Percentiles rank a stretch among this genome's conserved stretches.
Conservation (phyloP, 169 alveolate species). For the Plasmodium relictum region DNA sequence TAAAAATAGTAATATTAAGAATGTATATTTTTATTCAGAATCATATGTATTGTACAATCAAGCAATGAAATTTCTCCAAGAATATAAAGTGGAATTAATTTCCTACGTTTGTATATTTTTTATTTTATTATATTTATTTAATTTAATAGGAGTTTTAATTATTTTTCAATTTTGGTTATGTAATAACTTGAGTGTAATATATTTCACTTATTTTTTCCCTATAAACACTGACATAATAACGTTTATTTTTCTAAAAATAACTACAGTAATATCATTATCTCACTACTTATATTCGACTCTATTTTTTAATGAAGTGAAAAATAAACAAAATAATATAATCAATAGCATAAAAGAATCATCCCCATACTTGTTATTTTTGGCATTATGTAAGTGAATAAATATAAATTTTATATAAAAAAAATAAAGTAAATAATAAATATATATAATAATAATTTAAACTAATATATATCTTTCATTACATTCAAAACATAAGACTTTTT, state of each 20-base stretch:
- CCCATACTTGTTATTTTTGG: slow-evolving; percentile 46
- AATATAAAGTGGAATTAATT: slow-evolving; percentile 18
- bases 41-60: slow-evolving; percentile 42
- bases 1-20: slow-evolving; percentile 40
- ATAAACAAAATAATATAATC: not conserved
- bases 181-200: slow-evolving; percentile 42
- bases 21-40: slow-evolving; percentile 60
- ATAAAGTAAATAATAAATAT: no score
- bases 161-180: slow-evolving; percentile 48
- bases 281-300: slow-evolving; percentile 53
- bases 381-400: slow-evolving; percentile 29
- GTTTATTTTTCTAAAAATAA: slow-evolving; percentile 22
- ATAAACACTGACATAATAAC: slow-evolving; percentile 50
- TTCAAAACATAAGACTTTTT: no score
- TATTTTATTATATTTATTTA: slow-evolving; percentile 38
- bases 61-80: slow-evolving; percentile 27
- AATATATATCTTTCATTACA: no score
- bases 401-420: no score
- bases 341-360: slow-evolving; percentile 6
- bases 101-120: slow-evolving; percentile 25
- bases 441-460: no score
- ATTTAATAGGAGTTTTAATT: slow-evolving; percentile 16
- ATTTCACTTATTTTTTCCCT: slow-evolving; percentile 19
- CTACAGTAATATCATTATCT: slow-evolving; percentile 34
- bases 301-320: slow-evolving; percentile 14